A percentile compares a stretch with the other conserved stretches of the same genome.
Conservation (phyloP, 2,329 filamentous ascomycete genomes). For the Talaromyces atroroseus region DNA sequence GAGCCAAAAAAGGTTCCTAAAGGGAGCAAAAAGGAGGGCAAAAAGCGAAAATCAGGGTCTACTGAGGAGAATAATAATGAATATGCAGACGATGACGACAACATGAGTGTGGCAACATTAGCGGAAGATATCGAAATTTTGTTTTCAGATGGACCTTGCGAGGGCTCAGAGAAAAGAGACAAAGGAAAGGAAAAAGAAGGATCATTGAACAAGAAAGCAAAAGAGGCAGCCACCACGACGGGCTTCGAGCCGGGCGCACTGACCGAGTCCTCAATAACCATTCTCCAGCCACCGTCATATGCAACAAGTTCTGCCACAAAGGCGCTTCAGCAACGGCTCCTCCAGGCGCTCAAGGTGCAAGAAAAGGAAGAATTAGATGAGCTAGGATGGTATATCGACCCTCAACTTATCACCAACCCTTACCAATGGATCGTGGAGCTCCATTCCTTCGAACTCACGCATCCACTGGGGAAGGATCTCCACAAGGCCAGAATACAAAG, state of each 20-base stretch:
- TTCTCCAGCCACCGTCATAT: conserved; percentile 61
- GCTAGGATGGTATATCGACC: conserved; percentile 79
- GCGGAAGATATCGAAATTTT: conserved; percentile 44
- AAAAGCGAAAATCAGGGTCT: conserved; percentile 1
- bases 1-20: conserved; percentile 13
- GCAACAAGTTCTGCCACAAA: conserved; percentile 58
- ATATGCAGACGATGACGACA: conserved; percentile 19
- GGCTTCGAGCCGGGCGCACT: conserved; percentile 65
- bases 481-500: conserved; percentile 55
- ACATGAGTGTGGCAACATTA: conserved; percentile 45
- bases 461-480: conserved; percentile 74
- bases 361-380: conserved; percentile 54
- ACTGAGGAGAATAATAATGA: conserved; percentile 15
- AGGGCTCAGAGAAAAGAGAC: conserved; percentile 10
- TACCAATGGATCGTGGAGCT: conserved; percentile 92
- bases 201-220: background rate
- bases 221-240: conserved; percentile 32
- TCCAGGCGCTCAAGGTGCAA: conserved; percentile 60
- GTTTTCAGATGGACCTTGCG: conserved; percentile 27
- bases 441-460: conserved; percentile 66
- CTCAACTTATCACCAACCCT: conserved; percentile 61
- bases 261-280: conserved; percentile 56
- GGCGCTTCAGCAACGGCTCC: conserved; percentile 60
- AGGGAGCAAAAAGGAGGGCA: conserved; percentile 20
- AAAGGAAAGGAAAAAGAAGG: conserved; percentile 1